Base-by-base conservation (phyloP, 1,139 yeast species). In the Zygoascus meyerae region DNA sequence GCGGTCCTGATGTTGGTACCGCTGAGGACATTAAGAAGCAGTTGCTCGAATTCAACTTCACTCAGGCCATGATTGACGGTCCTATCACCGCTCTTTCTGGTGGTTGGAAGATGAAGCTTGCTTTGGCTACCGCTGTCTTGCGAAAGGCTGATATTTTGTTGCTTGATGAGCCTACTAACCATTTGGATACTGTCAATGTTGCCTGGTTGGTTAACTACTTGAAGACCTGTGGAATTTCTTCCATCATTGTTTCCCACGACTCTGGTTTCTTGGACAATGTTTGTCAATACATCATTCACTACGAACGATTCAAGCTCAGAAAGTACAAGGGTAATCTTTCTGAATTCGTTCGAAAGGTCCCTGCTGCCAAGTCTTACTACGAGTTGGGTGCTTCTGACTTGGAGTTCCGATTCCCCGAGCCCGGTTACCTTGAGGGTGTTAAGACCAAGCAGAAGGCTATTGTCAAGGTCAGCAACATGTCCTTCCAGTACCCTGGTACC, bases 61-160 rank as follows among this genome's bases (percentile, higher is more conserved):
- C 94, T 63, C 92, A 86, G 55, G 95, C 82, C 67, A 89, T 89
- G 96, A 80, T 81, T 69, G 72, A 67, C 61, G 85, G 84, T 94
- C 95, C 95, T 71, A 90, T 92, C 71, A 83, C 89, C 69, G 86
- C 97, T 57, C 80, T 92, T 64, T 90, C 97, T 67, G 98, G 98
- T 83, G 98, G 98, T 82, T 92, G 98, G 98, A 92, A 92, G 83
- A 92, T 92, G 98, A 92, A 92, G 79, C 83, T 92, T 73, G 98
- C 97, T 70, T 81, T 92, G 68, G 97, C 97, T 64, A 86, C 97
- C 78, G 98, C 98, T 69, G 97, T 92, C 71, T 85, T 92, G 77
- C 86, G 86, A 81, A 89, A 89, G 76, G 97, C 97, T 65, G 97
- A 92, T 75, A 92, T 92, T 70, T 80, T 92, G 74, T 81, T 92